A percentile compares a stretch with the other conserved stretches of the same genome.
Conservation (phyloP, 768 basidiomycete genomes). For the Auriscalpium vulgare region DNA sequence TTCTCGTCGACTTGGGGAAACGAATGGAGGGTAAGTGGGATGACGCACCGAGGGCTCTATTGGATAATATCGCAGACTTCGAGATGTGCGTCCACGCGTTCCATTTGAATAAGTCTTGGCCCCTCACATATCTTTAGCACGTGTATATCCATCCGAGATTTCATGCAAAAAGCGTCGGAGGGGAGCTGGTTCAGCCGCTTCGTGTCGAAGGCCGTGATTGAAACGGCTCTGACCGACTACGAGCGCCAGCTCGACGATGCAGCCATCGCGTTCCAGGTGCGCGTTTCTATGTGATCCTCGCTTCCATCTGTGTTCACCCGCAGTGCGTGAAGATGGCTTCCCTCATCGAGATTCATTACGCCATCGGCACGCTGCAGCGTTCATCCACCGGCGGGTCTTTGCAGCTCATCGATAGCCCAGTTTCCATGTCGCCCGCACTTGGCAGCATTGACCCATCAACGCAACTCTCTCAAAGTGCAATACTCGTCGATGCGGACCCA, state of each 20-base stretch:
- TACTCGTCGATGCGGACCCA: no score
- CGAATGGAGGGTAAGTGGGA: constrained; percentile 20
- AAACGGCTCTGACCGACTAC: constrained; percentile 6
- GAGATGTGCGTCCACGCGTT: constrained; percentile 9
- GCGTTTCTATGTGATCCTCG: neutral
- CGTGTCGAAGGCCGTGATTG: constrained; percentile 10
- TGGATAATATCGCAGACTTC: constrained; percentile 16
- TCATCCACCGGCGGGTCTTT: neutral
- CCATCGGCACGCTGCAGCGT: constrained; percentile 3
- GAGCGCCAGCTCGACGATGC: constrained; percentile 11
- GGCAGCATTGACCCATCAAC: neutral
- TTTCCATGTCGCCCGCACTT: neutral
- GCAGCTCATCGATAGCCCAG: neutral
- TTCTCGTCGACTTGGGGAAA: constrained; percentile 9
- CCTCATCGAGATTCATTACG: constrained; percentile 18
- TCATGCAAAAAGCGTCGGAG: constrained; percentile 12
- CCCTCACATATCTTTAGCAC: constrained; percentile 1
- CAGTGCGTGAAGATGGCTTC: constrained; percentile 8
- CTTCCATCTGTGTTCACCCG: neutral
- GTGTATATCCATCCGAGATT: constrained; percentile 14
- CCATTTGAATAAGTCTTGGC: neutral
- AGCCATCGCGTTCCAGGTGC: constrained; percentile 14
- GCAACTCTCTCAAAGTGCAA: neutral
- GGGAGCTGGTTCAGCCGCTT: constrained; percentile 15
- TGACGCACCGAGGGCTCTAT: constrained; percentile 12